phyloP scores from a whole-genome alignment of 257 asterid species.

The Echites panduratus region DNA sequence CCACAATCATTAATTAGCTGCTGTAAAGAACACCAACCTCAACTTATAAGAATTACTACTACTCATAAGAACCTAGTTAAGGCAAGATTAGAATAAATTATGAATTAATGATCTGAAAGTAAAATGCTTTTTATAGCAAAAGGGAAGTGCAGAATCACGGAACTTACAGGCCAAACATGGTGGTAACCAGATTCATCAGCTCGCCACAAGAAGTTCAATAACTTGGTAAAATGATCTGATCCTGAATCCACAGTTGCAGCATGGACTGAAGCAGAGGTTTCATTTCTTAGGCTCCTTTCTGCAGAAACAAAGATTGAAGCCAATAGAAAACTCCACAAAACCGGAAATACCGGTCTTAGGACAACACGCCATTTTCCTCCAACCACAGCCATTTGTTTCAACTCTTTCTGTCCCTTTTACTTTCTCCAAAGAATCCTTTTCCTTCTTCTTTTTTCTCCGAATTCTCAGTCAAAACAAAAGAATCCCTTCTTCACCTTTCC shows the following conservation, averaged over 20 bases:
- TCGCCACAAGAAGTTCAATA: constrained; percentile 66
- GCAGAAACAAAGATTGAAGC: constrained; percentile 83
- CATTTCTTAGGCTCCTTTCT: constrained; percentile 62
- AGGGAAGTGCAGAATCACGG: constrained; percentile 1
- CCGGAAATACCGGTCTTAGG: constrained; percentile 49
- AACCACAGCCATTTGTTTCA: constrained; percentile 45
- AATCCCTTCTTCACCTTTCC: not conserved
- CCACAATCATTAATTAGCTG: not conserved
- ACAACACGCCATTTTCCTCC: constrained; percentile 55
- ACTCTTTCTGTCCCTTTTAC: not conserved
- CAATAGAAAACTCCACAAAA: constrained; percentile 65
- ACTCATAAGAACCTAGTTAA: not conserved
- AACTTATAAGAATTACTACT: constrained; percentile 1
- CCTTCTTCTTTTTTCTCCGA: not conserved
- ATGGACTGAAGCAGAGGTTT: constrained; percentile 18
- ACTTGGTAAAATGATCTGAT: constrained; percentile 29
- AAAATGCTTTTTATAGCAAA: not conserved
- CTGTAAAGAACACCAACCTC: not conserved
- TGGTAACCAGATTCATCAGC: constrained; percentile 62
- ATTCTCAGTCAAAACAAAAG: not conserved
- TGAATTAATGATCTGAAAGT: not conserved
- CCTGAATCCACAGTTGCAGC: constrained; percentile 31
- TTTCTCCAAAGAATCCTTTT: not conserved
- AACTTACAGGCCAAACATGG: constrained; percentile 96
- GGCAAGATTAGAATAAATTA: not conserved